phyloP scores from a whole-genome alignment of 495 filamentous ascomycete species.

The Glonium stellatum region DNA sequence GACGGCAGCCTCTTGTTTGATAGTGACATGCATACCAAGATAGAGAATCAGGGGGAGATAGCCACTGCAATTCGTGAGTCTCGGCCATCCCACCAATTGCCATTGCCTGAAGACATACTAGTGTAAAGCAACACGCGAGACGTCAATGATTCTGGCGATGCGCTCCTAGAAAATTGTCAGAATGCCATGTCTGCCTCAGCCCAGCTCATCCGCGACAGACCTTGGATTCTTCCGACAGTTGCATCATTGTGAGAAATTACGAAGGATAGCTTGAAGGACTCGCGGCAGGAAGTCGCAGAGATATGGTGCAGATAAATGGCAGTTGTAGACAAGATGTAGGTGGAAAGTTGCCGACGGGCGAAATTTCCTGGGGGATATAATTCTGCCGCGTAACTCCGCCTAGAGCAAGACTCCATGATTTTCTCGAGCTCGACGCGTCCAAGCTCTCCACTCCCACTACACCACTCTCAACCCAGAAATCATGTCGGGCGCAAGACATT shows the following conservation, averaged over 20 bases:
- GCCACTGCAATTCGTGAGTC: conserved; percentile 54
- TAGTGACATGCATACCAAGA: conserved; percentile 59
- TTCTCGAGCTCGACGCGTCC: too few relatives aligned
- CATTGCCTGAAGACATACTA: conserved; percentile 55
- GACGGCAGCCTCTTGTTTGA: not conserved
- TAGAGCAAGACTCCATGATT: too few relatives aligned
- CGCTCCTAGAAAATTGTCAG: conserved; percentile 61
- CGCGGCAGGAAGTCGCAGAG: too few relatives aligned
- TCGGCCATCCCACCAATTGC: conserved; percentile 25
- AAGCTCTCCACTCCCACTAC: too few relatives aligned
- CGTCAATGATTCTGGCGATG: conserved; percentile 88
- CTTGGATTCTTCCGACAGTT: conserved; percentile 96
- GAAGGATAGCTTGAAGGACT: too few relatives aligned
- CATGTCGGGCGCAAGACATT: conserved; percentile 61
- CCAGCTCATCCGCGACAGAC: conserved; percentile 42
- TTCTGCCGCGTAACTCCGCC: too few relatives aligned
- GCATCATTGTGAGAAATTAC: conserved; percentile 38
- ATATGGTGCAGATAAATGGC: too few relatives aligned
- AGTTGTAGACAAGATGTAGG: too few relatives aligned
- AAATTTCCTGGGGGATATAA: too few relatives aligned
- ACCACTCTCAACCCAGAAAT: too few relatives aligned
- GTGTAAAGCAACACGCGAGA: conserved; percentile 92
- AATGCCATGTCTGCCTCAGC: not conserved
- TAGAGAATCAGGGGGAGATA: conserved; percentile 96
- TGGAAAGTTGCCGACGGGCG: too few relatives aligned